Base-by-base conservation (phyloP, 2,329 filamentous ascomycete genomes). In the Leptosphaerulina australis region DNA sequence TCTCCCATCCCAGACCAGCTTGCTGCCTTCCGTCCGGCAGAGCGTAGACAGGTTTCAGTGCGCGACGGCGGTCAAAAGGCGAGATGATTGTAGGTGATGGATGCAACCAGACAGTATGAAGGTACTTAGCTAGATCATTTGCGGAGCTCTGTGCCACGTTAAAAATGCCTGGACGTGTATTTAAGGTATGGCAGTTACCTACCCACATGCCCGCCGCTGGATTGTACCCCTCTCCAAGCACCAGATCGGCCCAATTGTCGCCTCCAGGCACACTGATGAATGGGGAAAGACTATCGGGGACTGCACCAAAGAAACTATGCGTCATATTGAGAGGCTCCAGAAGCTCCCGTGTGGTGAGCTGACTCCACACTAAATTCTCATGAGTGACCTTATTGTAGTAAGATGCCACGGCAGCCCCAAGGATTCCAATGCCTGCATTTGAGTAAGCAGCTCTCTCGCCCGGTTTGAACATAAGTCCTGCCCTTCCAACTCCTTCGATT, bases 201-300 rank as follows among this genome's bases (percentile, higher is more conserved):
- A 59, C 58, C 62, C 66, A 70, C 60, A 69, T 63, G 18, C 67
- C 67, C 3, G 61, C 67, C 3, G 60, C 66, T 20, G 67, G 65
- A 26, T 69, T 60, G 30, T 70, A 70, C 6, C 67, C 67, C 12
- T 56, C 49, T 20, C 65, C 64, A 3, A 70, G 43, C 1, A 65
- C 17, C 2, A 68, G 44, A 49, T 69, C 61, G 1, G 56, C 66
- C 61, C 62, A 68, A 22, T 65, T 66, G 3, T 60, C 44, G 2
- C 60, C 61, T 8, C 64, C 67, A 8, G 67, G 65, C 3, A 70
- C 48, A 6, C 58, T 58, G 6, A 68, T 51, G 9, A 50, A 26
- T 1, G 60, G 48, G 1, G 58, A 26, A 1, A 68, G 57, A 11
- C 52, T 26, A 3, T 44, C 35, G 22, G 44, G 31, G 8, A 52